A percentile compares a stretch with the other conserved stretches of the same genome.
Evolutionary conservation across 1,284 basidiomycete genomes (phyloP).

Genomic region (Fomitiporia mediterranea): DNA sequence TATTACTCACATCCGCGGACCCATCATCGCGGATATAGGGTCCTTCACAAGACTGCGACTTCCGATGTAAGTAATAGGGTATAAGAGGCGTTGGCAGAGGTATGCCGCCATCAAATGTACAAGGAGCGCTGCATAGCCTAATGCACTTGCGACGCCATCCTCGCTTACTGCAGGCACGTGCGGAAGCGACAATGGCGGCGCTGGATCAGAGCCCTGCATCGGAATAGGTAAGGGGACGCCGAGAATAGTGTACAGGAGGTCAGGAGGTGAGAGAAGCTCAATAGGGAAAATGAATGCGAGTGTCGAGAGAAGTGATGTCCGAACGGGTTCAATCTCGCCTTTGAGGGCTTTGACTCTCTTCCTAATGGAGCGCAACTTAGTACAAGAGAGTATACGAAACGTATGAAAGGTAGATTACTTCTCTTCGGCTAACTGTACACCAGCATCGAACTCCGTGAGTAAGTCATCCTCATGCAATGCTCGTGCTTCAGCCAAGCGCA

Average conservation of each 20-base stretch:
- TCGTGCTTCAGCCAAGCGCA: slow-evolving; percentile 43
- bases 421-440: slow-evolving; percentile 38
- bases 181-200: slow-evolving; percentile 72
- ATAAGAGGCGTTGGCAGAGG: slow-evolving; percentile 71
- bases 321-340: slow-evolving; percentile 47
- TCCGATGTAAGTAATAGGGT: slow-evolving; percentile 86
- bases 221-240: slow-evolving; percentile 85
- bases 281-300: slow-evolving; percentile 86
- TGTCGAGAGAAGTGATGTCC: slow-evolving; percentile 68
- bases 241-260: slow-evolving; percentile 82
- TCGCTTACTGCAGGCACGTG: slow-evolving; percentile 73
- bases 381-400: slow-evolving; percentile 8
- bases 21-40: slow-evolving; percentile 89
- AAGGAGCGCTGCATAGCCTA: slow-evolving; percentile 85
- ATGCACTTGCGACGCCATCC: slow-evolving; percentile 76
- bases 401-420: slow-evolving; percentile 32
- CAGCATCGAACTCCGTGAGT: slow-evolving; percentile 31
- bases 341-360: slow-evolving; percentile 41
- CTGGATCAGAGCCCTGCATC: slow-evolving; percentile 67
- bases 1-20: slow-evolving; percentile 75
- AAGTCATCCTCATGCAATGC: slow-evolving; percentile 38
- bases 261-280: slow-evolving; percentile 72
- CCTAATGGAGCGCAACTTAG: slow-evolving; percentile 32
- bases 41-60: slow-evolving; percentile 87
- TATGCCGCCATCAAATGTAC: slow-evolving; percentile 80